Evolutionary conservation across 768 basidiomycete species (phyloP).

Genomic region (Rhizopogon rudus): DNA sequence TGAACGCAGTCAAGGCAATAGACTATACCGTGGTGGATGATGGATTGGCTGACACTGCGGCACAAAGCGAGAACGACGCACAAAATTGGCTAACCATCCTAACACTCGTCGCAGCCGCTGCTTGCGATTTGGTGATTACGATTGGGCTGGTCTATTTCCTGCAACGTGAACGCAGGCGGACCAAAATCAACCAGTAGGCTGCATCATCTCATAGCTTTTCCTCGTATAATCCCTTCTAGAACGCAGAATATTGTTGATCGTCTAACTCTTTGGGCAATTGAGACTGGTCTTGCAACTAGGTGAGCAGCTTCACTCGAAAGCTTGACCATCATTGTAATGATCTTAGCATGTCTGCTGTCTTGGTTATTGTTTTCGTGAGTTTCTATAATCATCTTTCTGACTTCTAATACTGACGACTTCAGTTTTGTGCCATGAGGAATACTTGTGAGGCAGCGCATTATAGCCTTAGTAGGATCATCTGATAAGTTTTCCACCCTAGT

Average conservation of each 20-base stretch:
- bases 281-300: conserved; percentile 1
- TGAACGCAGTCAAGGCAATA: not conserved
- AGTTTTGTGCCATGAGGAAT: not conserved
- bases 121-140: conserved; percentile 4
- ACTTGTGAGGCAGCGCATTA: not conserved
- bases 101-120: not conserved
- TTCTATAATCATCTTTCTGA: not conserved
- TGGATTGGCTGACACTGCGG: no score
- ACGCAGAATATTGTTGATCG: not conserved
- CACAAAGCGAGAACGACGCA: not conserved
- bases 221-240: not conserved
- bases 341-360: conserved; percentile 1
- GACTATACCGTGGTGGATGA: not conserved
- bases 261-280: not conserved
- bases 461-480: not conserved
- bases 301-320: not conserved
- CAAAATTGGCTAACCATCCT: conserved; percentile 4
- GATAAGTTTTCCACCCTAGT: not conserved
- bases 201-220: not conserved
- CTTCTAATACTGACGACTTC: not conserved
- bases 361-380: conserved; percentile 2
- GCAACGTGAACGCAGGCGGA: not conserved
- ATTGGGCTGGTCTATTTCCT: conserved; percentile 3
- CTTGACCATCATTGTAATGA: not conserved
- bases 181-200: not conserved